A percentile compares a stretch with the other conserved stretches of the same genome.
These are phyloP conservation scores for Phytophthora hibernalis DNA, from an alignment of 352 stramenopile species.

Conservation along the genomic window DNA sequence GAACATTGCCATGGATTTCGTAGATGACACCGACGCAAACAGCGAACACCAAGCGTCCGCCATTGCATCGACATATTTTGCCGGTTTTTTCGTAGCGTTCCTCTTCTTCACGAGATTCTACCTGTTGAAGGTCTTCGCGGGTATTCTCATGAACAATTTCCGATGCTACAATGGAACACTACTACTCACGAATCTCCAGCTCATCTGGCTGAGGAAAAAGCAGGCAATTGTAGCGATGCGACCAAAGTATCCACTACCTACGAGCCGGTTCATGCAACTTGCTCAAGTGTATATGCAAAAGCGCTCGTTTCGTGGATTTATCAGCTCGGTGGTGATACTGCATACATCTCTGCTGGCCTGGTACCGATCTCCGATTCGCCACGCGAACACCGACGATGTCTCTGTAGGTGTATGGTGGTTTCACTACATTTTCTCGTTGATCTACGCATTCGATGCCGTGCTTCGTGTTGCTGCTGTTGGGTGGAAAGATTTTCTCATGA, in stretches of 20 bases:
- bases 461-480: slow-evolving; percentile 77
- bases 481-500: slow-evolving; percentile 86
- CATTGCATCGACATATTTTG: slow-evolving; percentile 82
- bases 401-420: slow-evolving; percentile 67
- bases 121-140: slow-evolving; percentile 77
- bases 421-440: slow-evolving; percentile 81
- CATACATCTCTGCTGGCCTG: slow-evolving; percentile 79
- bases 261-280: slow-evolving; percentile 63
- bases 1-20: slow-evolving; percentile 81
- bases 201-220: slow-evolving; percentile 84
- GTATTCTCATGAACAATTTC: slow-evolving; percentile 91
- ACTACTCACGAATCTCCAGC: slow-evolving; percentile 75
- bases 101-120: slow-evolving; percentile 86
- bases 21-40: slow-evolving; percentile 54
- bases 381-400: slow-evolving; percentile 35
- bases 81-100: slow-evolving; percentile 83
- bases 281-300: slow-evolving; percentile 76
- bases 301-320: slow-evolving; percentile 67
- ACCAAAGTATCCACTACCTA: slow-evolving; percentile 76
- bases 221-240: slow-evolving; percentile 64
- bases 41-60: slow-evolving; percentile 71
- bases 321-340: slow-evolving; percentile 65
- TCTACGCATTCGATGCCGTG: slow-evolving; percentile 78
- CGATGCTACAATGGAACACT: slow-evolving; percentile 84
- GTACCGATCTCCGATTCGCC: slow-evolving; percentile 69